Evolutionary conservation across 768 basidiomycete species (phyloP), one percentile per base, ranked within the genome.

Genomic region (Kwoniella heveanensis): DNA sequence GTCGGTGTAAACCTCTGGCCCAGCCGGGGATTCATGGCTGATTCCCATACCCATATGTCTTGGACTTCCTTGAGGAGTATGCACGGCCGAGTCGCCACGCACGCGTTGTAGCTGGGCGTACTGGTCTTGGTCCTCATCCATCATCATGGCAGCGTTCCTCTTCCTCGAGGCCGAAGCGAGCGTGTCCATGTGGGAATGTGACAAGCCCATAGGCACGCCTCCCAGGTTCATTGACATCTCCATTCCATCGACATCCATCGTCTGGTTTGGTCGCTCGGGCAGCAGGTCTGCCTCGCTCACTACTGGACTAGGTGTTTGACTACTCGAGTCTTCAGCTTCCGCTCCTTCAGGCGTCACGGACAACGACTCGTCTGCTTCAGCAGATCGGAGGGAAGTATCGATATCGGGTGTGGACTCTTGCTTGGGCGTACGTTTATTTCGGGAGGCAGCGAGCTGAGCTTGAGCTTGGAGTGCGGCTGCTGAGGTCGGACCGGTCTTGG

Each of bases 1-100:
- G 80, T 98, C 94, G 36, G 89, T 92, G 76, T 98, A 97, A 7
- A 71, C 73, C 50, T 80, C 78, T 7, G 81, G 81, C 2, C 79
- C 78, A 25, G 77, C 63, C 0, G 57, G 57, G 19, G 71, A 61
- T 24, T 73, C 69, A 8, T 73, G 71, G 26, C 32, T 32, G 51
- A 68, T 57, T 1, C 71, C 68, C 57, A 66, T 54, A 22, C 44
- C 60, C 13, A 70, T 57, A 19, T 51, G 62, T 9, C 58, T 54
- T 1, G 71, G 74, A 46, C 65, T 66, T 8, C 60, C 52, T 48
- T 60, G 61, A 15, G 73, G 76, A 30, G 73, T 73, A 58, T 74
- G 73, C 12, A 74, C 70, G 1, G 69, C 73, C 13, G 59, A 60
- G 25, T 71, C 61, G 27, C 71, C 76, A 21, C 73, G 17, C 27